Evolutionary conservation across 2,329 filamentous ascomycete genomes (phyloP).

Genomic region (Cladobotryum protrusum): DNA sequence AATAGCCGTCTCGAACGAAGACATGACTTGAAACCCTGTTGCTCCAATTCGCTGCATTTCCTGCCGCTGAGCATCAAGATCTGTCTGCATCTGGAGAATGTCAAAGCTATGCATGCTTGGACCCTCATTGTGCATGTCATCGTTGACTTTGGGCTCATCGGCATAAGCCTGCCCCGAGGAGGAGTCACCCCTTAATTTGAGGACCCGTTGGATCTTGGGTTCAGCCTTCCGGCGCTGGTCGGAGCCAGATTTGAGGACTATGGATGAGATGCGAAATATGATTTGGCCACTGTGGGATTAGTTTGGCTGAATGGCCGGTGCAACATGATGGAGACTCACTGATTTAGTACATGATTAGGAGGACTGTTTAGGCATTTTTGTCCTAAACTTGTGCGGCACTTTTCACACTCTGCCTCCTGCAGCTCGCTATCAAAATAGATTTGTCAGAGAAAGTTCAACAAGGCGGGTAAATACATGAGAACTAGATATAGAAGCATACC

Average conservation of each 20-base stretch:
- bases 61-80: slow-evolving; percentile 28
- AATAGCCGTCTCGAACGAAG: slow-evolving; percentile 30
- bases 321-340: slow-evolving; percentile 23
- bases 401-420: slow-evolving; percentile 29
- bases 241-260: slow-evolving; percentile 19
- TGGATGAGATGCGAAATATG: slow-evolving; percentile 26
- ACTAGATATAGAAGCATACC: slow-evolving; percentile 20
- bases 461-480: neutral
- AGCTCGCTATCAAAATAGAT: slow-evolving; percentile 23
- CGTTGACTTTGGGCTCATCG: neutral
- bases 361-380: slow-evolving; percentile 29
- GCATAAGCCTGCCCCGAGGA: slow-evolving; percentile 7
- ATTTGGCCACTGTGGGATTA: slow-evolving; percentile 28
- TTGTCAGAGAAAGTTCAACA: neutral
- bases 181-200: slow-evolving; percentile 23
- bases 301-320: neutral
- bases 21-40: slow-evolving; percentile 31
- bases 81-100: slow-evolving; percentile 25
- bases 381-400: slow-evolving; percentile 28
- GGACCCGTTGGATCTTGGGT: slow-evolving; percentile 26
- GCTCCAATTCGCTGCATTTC: slow-evolving; percentile 32
- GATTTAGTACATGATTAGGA: slow-evolving; percentile 30
- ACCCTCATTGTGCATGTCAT: neutral
- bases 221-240: slow-evolving; percentile 21
- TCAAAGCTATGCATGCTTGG: slow-evolving; percentile 11